Evolutionary conservation across 2,329 filamentous ascomycete species (phyloP), one percentile per base, ranked within the genome.

Genomic region (Diaporthe sp.): DNA sequence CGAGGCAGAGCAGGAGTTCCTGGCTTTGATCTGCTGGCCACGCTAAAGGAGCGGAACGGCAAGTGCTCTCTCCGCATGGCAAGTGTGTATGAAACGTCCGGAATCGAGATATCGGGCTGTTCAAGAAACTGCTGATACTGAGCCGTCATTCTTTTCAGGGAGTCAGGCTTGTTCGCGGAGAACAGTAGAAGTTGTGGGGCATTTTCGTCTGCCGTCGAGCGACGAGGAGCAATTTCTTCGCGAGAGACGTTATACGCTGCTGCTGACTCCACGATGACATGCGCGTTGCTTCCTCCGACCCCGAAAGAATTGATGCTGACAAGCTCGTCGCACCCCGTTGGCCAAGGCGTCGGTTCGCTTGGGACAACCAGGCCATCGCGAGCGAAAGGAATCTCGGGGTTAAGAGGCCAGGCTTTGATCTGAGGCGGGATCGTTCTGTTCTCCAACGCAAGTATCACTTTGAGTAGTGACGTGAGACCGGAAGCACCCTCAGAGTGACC

Each of bases 401-500:
- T 85, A 4, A 44, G 42, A 12, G 42, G 42, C 42, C 42, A 44
- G 42, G 42, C 42, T 12, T 44, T 44, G 42, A 44, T 44, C 42
- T 44, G 42, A 0, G 84, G 85, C 0, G 83, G 85, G 12, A 87
- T 86, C 2, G 77, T 81, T 1, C 78, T 78, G 7, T 83, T 79
- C 74, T 88, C 86, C 1, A 88, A 73, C 0, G 83, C 82, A 13
- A 88, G 69, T 2, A 86, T 79, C 17, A 80, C 80, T 73, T 89
- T 89, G 37, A 89, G 83, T 2, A 89, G 39, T 0, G 81, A 81
- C 0, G 82, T 82, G 0, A 89, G 68, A 0, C 86, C 88, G 2
- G 84, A 83, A 0, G 86, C 85, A 0, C 82, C 84, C 77, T 88
- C 88, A 0, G 80, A 78, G 75, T 89, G 88, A 0, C 88, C 88